Evolutionary conservation across 495 filamentous ascomycete species (phyloP), one percentile per base, ranked within the genome.

Genomic region (Penicillium mononematosum): DNA sequence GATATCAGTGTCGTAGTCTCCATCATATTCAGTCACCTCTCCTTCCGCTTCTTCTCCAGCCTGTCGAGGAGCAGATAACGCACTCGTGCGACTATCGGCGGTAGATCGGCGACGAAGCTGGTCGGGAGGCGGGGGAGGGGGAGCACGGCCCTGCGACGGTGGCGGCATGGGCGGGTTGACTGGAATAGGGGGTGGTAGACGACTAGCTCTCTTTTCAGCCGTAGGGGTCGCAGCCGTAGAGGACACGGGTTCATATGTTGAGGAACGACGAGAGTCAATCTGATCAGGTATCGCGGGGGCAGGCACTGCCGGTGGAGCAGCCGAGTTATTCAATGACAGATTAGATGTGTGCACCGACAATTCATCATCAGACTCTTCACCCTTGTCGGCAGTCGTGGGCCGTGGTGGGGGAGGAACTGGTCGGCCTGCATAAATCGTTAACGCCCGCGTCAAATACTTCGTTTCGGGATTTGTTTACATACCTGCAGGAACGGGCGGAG

Each of bases 1-100:
- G 61, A 98, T 97, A 70, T 98, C 94, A 39, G 94, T 98, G 62
- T 98, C 94, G 69, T 98, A 98, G 67, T 98, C 94, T 19, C 92
- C 94, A 70, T 98, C 94, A 67, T 98, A 98, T 70, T 97, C 94
- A 2, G 90, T 96, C 36, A 90, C 78, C 66, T 94, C 92, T 43
- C 92, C 89, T 57, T 85, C 90, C 17, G 81, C 88, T 41, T 90
- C 88, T 29, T 85, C 81, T 39, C 79, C 74, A 24, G 71, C 70
- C 53, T 74, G 69, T 22, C 73, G 75, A 55, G 72, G 71, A 65
- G 68, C 54, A 24, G 75, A 62, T 16, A 70, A 69, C 45, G 64
- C 60, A 56, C 70, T 75, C 11, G 31, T 51, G 17, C 78, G 71
- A 51, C 72, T 75, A 58, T 91, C 82, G 41, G 78, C 77, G 20